These are phyloP conservation scores for Trichomonascaceae sp. DNA, from an alignment of 1,139 yeast genomes.

Conservation along the genomic window DNA sequence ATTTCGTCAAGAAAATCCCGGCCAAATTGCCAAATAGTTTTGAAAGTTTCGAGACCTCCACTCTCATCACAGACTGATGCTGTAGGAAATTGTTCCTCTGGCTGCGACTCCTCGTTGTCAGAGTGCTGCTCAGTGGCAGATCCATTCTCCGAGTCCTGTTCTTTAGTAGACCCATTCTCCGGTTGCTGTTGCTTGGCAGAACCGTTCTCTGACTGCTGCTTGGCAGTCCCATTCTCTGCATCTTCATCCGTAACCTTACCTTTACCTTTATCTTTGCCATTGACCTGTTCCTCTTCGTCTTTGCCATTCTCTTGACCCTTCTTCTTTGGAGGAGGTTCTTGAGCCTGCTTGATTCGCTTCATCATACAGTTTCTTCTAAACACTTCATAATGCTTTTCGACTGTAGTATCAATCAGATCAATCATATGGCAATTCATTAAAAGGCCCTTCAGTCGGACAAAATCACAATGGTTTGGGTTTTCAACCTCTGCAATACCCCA, in stretches of 20 bases:
- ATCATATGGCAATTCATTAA: conserved; percentile 61
- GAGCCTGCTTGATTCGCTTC: conserved; percentile 58
- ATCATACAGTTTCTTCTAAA: conserved; percentile 67
- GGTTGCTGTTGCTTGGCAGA: neutral
- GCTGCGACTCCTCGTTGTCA: too few species aligned
- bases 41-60: conserved; percentile 32
- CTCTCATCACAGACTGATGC: conserved; percentile 15
- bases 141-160: neutral
- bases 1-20: conserved; percentile 35
- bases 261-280: neutral
- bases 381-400: conserved; percentile 75
- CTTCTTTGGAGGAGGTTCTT: conserved; percentile 32
- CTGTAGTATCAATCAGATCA: conserved; percentile 73
- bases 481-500: conserved; percentile 76
- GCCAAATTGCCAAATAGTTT: conserved; percentile 38
- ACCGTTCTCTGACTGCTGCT: conserved; percentile 1
- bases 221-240: conserved; percentile 3
- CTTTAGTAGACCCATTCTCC: conserved; percentile 13
- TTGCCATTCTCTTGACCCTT: conserved; percentile 31
- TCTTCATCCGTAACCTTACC: too few species aligned
- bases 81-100: too few species aligned
- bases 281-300: too few species aligned
- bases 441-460: conserved; percentile 48
- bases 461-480: conserved; percentile 61
- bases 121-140: too few species aligned